Evolutionary conservation across 2,329 filamentous ascomycete species (phyloP), one percentile per base, ranked within the genome.

Genomic region (Colletotrichum tamarilloi): DNA sequence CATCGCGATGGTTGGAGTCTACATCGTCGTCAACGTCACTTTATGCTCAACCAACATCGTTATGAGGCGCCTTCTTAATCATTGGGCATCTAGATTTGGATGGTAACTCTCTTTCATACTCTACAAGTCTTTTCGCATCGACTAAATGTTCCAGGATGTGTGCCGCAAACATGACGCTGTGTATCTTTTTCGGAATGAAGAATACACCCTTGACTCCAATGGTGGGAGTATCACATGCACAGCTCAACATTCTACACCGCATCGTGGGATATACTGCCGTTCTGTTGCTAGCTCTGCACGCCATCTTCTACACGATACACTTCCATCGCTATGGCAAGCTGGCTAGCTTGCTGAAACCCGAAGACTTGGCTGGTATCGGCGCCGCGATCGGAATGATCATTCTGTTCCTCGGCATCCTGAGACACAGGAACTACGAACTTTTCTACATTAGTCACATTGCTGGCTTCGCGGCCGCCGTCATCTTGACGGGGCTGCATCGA

Each of bases 241-340:
- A 84, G 30, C 80, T 89, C 9, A 87, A 88, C 57, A 77, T 82
- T 2, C 79, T 88, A 5, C 87, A 89, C 74, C 83, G 84, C 53
- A 76, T 84, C 4, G 82, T 82, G 3, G 86, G 86, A 3, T 87
- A 87, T 55, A 80, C 82, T 1, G 83, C 84, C 0, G 76, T 85
- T 3, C 35, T 81, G 0, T 81, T 80, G 6, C 75, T 81, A 9
- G 67, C 84, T 1, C 59, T 85, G 0, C 87, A 88, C 56, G 79
- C 76, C 0, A 75, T 79, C 8, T 72, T 82, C 0, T 84, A 86
- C 68, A 74, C 78, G 0, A 64, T 78, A 0, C 76, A 81, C 32
- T 82, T 84, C 42, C 78, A 77, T 16, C 72, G 71, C 3, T 56
- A 57, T 5, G 76, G 66, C 30, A 76, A 67, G 55, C 75, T 74